A percentile compares a stretch with the other conserved stretches of the same genome.
Conservation (phyloP, 768 basidiomycete genomes). For the Tulasnella sp. region DNA sequence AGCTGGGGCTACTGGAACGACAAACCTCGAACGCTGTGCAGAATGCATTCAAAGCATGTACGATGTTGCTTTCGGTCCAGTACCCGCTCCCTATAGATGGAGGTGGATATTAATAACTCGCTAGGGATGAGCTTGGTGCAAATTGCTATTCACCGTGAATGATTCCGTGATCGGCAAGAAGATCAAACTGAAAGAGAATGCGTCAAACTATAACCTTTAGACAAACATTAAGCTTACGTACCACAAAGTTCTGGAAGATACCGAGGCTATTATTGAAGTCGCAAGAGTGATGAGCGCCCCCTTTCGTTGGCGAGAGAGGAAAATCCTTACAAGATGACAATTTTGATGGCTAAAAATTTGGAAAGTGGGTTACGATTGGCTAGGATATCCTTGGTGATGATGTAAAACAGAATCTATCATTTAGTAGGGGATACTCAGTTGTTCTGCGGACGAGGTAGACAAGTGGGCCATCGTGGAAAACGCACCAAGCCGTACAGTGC, state of each 20-base stretch:
- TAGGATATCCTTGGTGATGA: constrained; percentile 73
- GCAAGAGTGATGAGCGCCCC: background rate
- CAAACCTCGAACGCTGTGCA: constrained; percentile 77
- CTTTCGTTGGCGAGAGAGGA: background rate
- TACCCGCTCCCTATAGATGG: constrained; percentile 55
- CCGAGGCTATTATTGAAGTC: constrained; percentile 52
- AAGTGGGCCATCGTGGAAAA: background rate
- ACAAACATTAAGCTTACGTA: constrained; percentile 40
- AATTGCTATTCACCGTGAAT: constrained; percentile 52
- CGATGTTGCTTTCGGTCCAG: constrained; percentile 81
- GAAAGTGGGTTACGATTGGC: constrained; percentile 69
- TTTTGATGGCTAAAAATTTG: constrained; percentile 83
- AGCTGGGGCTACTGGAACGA: background rate
- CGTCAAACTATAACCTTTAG: background rate
- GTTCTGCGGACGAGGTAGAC: background rate
- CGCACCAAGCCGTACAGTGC: constrained; percentile 72
- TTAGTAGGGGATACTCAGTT: background rate
- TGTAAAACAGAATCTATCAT: constrained; percentile 63
- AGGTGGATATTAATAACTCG: background rate
- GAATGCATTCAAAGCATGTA: constrained; percentile 78
- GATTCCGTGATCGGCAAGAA: constrained; percentile 59
- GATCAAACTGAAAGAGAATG: constrained; percentile 49
- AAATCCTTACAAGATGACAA: constrained; percentile 32
- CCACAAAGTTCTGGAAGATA: constrained; percentile 79
- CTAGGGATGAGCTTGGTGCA: background rate